A percentile compares a stretch with the other conserved stretches of the same genome.
phyloP scores from a whole-genome alignment of 1,284 basidiomycete species.

The Cutaneotrichosporon cavernicola region DNA sequence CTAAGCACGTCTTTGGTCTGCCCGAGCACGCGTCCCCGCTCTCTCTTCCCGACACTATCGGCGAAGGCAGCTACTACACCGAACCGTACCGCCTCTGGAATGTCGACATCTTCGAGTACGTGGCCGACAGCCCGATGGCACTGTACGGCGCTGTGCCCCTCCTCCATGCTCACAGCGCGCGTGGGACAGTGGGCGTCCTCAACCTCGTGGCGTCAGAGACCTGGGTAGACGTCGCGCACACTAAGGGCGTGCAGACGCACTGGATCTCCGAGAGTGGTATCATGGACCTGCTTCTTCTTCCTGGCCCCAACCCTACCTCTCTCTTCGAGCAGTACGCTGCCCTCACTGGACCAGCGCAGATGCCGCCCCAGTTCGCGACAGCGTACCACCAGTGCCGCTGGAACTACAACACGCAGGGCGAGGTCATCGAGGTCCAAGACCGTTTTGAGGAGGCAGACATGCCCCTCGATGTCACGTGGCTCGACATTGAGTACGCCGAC shows the following conservation, averaged over 20 bases:
- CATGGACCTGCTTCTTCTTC: constrained; percentile 88
- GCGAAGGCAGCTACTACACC: constrained; percentile 62
- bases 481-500: constrained; percentile 94
- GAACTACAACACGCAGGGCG: constrained; percentile 93
- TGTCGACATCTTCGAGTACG: constrained; percentile 95
- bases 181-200: constrained; percentile 83
- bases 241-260: constrained; percentile 72
- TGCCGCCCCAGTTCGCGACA: constrained; percentile 87
- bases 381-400: constrained; percentile 98
- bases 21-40: constrained; percentile 94
- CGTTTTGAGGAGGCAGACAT: constrained; percentile 91
- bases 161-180: constrained; percentile 82
- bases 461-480: constrained; percentile 96
- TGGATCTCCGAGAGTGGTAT: constrained; percentile 98
- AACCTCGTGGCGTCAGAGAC: constrained; percentile 90
- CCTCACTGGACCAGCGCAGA: constrained; percentile 78
- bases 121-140: constrained; percentile 84
- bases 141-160: constrained; percentile 90
- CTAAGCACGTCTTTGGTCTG: constrained; percentile 87
- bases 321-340: constrained; percentile 82
- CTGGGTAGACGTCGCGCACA: constrained; percentile 84
- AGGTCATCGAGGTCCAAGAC: constrained; percentile 81
- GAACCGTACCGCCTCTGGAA: constrained; percentile 97
- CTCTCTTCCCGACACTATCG: constrained; percentile 73
- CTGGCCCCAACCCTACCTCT: constrained; percentile 76